Conservation (phyloP, 1,139 yeast species). For the Candida smagusa region DNA sequence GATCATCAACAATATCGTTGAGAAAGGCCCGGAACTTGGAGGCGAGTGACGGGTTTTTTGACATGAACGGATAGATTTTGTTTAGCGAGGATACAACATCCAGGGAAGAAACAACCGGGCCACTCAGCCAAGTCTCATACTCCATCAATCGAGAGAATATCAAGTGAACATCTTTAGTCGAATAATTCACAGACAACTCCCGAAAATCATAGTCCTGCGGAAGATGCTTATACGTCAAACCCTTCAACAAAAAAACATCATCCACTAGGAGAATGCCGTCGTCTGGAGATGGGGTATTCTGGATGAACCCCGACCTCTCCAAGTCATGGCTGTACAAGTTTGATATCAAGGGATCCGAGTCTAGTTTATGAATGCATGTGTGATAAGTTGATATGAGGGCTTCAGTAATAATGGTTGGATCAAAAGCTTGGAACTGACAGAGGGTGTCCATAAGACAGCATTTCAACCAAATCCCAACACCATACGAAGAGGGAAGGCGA, state of each 20-base stretch:
- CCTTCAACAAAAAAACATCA: neutral
- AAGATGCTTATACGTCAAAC: neutral
- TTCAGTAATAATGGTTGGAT: neutral
- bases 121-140: neutral
- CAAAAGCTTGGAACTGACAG: neutral
- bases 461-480: neutral
- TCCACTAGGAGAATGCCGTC: neutral
- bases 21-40: slow-evolving; percentile 1
- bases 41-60: neutral
- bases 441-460: neutral
- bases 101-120: too few relatives aligned
- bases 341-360: neutral
- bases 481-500: neutral
- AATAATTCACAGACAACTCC: neutral
- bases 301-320: neutral
- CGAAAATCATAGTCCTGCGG: slow-evolving; percentile 1
- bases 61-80: neutral
- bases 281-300: neutral
- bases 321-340: neutral
- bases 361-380: neutral
- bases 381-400: neutral
- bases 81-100: neutral
- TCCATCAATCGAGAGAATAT: neutral
- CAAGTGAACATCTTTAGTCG: neutral
- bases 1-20: slow-evolving; percentile 1